Base-by-base conservation (phyloP, 2,329 filamentous ascomycete species). In the Fusarium torulosum region DNA sequence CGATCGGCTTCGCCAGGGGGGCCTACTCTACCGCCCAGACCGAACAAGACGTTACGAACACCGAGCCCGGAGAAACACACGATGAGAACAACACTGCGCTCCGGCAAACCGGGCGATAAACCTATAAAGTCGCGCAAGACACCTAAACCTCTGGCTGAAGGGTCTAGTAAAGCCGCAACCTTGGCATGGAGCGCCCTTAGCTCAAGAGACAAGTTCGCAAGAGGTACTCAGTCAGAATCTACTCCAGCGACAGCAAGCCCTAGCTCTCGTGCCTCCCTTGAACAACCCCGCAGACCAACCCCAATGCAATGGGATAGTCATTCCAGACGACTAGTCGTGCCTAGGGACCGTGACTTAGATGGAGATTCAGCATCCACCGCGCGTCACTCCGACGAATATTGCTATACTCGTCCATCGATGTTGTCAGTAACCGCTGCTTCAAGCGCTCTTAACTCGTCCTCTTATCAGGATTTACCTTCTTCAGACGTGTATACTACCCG, bases 121-220 rank as follows among this genome's bases (percentile, higher is more conserved):
- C 60, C 77, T 7, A 58, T 72, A 4, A 84, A 79, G 59, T 56
- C 75, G 10, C 81, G 81, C 23, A 81, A 81, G 49, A 75, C 81
- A 31, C 75, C 80, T 11, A 84, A 78, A 59, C 74, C 78, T 54
- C 77, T 77, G 19, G 77, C 78, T 35, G 86, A 87, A 54, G 84
- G 87, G 1, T 84, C 88, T 14, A 90, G 84, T 75, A 89, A 88
- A 73, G 89, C 89, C 40, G 89, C 89, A 25, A 87, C 86, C 4
- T 73, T 90, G 52, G 89, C 89, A 31, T 91, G 89, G 88, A 82
- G 76, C 53, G 79, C 80, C 19, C 75, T 85, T 15, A 78, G 79
- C 14, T 77, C 80, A 6, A 78, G 75, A 63, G 81, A 84, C 27
- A 77, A 76, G 43, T 59, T 72, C 55, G 41, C 69, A 43, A 75